Evolutionary conservation across 2,329 filamentous ascomycete genomes (phyloP).

Genomic region (Camillea tinctor): DNA sequence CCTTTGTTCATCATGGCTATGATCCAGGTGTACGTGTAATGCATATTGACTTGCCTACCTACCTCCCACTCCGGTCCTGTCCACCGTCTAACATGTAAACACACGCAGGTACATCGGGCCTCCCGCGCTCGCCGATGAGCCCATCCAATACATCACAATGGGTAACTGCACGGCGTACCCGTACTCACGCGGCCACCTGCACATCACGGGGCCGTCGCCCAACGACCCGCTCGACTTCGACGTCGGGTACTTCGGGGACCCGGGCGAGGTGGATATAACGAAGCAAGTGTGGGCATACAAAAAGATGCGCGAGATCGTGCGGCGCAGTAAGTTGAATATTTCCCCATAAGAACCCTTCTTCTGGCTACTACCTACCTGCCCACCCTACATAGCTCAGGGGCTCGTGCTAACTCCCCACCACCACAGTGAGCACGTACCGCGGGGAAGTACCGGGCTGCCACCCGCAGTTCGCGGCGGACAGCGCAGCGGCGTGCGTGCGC

Average conservation of each 20-base stretch:
- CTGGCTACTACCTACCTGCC: too few species aligned
- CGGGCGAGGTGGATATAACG: conserved; percentile 50
- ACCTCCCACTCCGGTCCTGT: not conserved
- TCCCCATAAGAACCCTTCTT: too few species aligned
- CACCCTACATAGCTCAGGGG: too few species aligned
- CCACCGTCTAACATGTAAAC: not conserved
- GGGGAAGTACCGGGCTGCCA: conserved; percentile 44
- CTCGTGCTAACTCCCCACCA: too few species aligned
- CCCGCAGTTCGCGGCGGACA: conserved; percentile 43
- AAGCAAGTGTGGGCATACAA: conserved; percentile 65
- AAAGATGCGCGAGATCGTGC: conserved; percentile 58
- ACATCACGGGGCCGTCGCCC: conserved; percentile 49
- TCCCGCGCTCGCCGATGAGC: conserved; percentile 11
- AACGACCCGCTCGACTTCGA: conserved; percentile 53
- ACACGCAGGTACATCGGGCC: not conserved
- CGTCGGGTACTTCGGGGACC: conserved; percentile 54
- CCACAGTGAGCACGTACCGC: conserved; percentile 49
- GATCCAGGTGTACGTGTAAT: conserved; percentile 35
- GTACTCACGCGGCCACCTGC: conserved; percentile 58
- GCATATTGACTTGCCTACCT: conserved; percentile 22
- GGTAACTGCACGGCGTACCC: conserved; percentile 57
- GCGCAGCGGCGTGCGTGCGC: conserved; percentile 32
- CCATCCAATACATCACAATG: conserved; percentile 48
- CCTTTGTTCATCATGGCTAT: conserved; percentile 44
- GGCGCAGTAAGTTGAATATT: too few species aligned